These are phyloP conservation scores for Acanthamoeba healyi DNA, from an alignment of 208 protist species.

Conservation along the genomic window DNA sequence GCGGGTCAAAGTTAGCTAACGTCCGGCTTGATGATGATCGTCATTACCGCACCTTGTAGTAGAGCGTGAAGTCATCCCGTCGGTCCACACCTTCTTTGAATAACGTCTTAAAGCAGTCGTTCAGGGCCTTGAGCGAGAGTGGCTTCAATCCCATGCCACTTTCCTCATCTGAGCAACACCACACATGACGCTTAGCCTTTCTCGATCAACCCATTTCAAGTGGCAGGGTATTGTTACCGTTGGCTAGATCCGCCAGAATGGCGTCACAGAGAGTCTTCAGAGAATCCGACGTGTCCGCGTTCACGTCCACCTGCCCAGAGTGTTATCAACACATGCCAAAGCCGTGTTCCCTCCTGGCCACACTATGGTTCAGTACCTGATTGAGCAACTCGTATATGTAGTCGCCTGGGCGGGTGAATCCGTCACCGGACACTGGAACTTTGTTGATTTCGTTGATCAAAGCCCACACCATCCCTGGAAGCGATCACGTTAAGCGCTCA, in stretches of 20 bases:
- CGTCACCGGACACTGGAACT: not conserved
- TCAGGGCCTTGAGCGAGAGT: slow-evolving; percentile 10
- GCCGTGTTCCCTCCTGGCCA: not conserved
- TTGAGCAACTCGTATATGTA: slow-evolving; percentile 69
- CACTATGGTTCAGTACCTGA: not conserved
- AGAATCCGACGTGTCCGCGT: not conserved
- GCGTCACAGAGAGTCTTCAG: not conserved
- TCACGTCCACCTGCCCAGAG: slow-evolving; percentile 33
- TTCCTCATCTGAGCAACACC: slow-evolving; percentile 60
- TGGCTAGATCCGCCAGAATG: not conserved
- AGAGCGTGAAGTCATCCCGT: slow-evolving; percentile 31
- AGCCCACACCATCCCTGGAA: slow-evolving; percentile 8
- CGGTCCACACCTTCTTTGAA: slow-evolving; percentile 32
- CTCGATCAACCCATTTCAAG: too few species aligned
- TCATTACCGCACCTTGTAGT: slow-evolving; percentile 18
- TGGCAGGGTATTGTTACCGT: too few species aligned
- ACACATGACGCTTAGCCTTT: too few species aligned
- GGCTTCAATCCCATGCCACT: slow-evolving; percentile 25
- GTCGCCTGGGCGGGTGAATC: not conserved
- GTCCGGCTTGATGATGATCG: not conserved
- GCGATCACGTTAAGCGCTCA: not conserved
- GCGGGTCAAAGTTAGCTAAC: not conserved
- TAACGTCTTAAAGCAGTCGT: slow-evolving; percentile 63
- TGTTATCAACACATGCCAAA: not conserved
- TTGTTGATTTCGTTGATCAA: slow-evolving; percentile 35